Evolutionary conservation across 306 rosid species (phyloP).

Genomic region (Dryas alaskensis): DNA sequence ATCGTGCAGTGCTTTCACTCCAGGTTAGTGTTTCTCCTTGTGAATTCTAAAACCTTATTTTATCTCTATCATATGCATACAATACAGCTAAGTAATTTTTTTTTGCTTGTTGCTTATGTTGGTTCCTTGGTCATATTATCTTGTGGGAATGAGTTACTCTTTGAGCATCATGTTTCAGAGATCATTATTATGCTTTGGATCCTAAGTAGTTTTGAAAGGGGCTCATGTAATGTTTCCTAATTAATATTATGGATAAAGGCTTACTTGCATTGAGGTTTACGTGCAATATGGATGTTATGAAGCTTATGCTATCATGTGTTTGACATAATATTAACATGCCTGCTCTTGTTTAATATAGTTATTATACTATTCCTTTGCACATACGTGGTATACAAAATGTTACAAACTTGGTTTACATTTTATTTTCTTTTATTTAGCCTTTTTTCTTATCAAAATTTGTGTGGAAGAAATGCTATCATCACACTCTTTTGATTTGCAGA

Average conservation of each 20-base stretch:
- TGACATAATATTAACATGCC: not conserved
- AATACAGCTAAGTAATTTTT: slow-evolving; percentile 10
- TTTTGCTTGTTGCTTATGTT: slow-evolving; percentile 19
- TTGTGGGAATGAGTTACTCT: not conserved
- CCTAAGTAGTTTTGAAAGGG: not conserved
- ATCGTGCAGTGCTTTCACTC: slow-evolving; percentile 77
- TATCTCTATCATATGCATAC: slow-evolving; percentile 9
- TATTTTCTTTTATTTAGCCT: not conserved
- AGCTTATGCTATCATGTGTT: not conserved
- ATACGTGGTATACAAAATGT: not conserved
- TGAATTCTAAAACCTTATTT: slow-evolving; percentile 19
- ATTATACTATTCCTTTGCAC: not conserved
- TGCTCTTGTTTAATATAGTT: not conserved
- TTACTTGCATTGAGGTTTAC: too few species aligned
- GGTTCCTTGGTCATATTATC: not conserved
- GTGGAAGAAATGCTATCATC: not conserved
- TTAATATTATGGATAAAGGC: too few species aligned
- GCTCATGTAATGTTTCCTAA: not conserved
- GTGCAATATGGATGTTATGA: too few species aligned
- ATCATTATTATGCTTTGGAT: not conserved
- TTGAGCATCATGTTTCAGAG: not conserved
- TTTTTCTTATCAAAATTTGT: not conserved
- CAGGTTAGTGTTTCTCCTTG: slow-evolving; percentile 58
- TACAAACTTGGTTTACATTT: not conserved
- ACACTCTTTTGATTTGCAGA: slow-evolving; percentile 44